These are phyloP conservation scores for Hortaea sp. DNA, from an alignment of 2,329 filamentous ascomycete genomes.

Conservation along the genomic window DNA sequence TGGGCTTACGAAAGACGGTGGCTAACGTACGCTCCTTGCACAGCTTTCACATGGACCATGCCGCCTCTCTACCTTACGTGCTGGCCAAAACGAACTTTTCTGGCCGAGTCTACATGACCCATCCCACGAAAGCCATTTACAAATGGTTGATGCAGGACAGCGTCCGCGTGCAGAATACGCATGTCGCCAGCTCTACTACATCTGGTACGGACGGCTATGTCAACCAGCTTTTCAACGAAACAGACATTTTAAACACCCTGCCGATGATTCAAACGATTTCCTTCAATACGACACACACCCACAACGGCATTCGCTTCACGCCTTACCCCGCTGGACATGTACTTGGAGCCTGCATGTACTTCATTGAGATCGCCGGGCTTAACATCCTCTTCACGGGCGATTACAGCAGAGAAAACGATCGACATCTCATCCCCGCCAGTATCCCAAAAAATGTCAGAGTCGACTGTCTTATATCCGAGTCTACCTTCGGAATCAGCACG, in stretches of 20 bases:
- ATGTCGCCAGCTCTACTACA: conserved; percentile 15
- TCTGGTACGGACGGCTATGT: conserved; percentile 35
- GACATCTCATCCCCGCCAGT: conserved; percentile 87
- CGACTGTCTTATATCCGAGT: conserved; percentile 94
- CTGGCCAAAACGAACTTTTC: conserved; percentile 96
- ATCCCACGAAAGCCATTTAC: conserved; percentile 98
- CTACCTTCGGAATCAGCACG: conserved; percentile 90
- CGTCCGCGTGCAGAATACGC: conserved; percentile 62
- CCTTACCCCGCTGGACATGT: conserved; percentile 96
- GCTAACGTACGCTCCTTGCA: not conserved
- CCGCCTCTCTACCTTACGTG: conserved; percentile 96
- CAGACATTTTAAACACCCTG: conserved; percentile 88
- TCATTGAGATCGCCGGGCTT: conserved; percentile 91
- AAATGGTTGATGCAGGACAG: conserved; percentile 99
- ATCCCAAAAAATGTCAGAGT: conserved; percentile 84
- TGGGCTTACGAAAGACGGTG: not conserved
- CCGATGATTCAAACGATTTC: conserved; percentile 94
- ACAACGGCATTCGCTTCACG: conserved; percentile 91
- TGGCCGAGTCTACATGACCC: conserved; percentile 96
- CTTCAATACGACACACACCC: conserved; percentile 95
- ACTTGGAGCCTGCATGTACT: conserved; percentile 95
- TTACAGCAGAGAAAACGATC: conserved; percentile 90
- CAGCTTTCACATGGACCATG: conserved; percentile 97
- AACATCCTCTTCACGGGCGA: conserved; percentile 97
- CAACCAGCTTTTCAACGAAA: conserved; percentile 77